A percentile compares a stretch with the other conserved stretches of the same genome.
These are phyloP conservation scores for Carex arenaria DNA, from an alignment of 202 grass and related monocot genomes.

Conservation along the genomic window DNA sequence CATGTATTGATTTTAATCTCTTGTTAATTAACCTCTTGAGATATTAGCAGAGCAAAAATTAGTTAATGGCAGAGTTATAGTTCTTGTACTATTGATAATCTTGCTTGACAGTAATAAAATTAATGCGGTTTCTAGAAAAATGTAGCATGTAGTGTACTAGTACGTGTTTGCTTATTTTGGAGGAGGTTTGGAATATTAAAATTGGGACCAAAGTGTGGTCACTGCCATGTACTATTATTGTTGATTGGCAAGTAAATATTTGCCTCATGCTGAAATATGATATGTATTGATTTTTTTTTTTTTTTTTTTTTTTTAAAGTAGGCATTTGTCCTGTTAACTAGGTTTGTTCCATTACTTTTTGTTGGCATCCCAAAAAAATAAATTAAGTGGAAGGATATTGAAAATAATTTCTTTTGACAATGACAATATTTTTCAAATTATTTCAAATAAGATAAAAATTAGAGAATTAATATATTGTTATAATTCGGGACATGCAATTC, in stretches of 20 bases:
- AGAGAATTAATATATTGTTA: too few relatives aligned
- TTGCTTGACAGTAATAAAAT: not conserved
- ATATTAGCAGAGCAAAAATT: not conserved
- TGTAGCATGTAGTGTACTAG: not conserved
- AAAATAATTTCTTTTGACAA: not conserved
- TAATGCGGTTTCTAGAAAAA: not conserved
- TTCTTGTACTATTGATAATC: not conserved
- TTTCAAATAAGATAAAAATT: too few relatives aligned
- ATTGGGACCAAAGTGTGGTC: not conserved
- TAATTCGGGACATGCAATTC: too few relatives aligned
- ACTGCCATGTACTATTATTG: not conserved
- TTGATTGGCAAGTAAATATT: not conserved
- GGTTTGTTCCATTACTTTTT: not conserved
- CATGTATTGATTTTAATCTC: not conserved
- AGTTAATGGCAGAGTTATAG: not conserved
- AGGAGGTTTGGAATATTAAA: not conserved
- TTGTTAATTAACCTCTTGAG: not conserved
- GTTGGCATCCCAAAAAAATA: not conserved
- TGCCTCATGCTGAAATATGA: not conserved
- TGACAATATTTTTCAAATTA: not conserved
- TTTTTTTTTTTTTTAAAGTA: not conserved
- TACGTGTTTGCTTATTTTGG: not conserved
- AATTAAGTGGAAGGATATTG: not conserved
- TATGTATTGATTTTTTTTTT: not conserved
- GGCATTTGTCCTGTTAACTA: not conserved